These are phyloP conservation scores for Monosporozyma aerobia DNA, from an alignment of 805 yeast genomes.

Conservation along the genomic window DNA sequence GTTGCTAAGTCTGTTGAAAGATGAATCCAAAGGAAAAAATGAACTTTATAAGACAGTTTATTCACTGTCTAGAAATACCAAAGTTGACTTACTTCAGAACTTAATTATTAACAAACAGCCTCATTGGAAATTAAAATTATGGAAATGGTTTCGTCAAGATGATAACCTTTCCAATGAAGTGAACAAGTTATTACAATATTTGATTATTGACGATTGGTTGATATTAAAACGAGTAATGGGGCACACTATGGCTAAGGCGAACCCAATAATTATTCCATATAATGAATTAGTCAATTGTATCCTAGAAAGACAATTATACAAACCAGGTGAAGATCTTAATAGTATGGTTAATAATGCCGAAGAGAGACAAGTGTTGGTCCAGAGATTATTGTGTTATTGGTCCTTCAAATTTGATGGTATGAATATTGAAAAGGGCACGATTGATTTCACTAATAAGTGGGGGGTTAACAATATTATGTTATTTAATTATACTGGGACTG, in stretches of 20 bases:
- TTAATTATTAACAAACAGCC: constrained; percentile 33
- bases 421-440: constrained; percentile 21
- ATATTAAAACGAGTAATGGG: constrained; percentile 12
- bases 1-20: background rate
- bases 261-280: constrained; percentile 25
- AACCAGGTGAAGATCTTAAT: constrained; percentile 27
- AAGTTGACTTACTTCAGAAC: constrained; percentile 29
- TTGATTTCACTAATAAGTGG: constrained; percentile 31
- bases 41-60: constrained; percentile 37
- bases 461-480: constrained; percentile 24
- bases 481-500: constrained; percentile 20
- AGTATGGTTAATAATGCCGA: constrained; percentile 28
- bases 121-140: constrained; percentile 33
- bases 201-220: constrained; percentile 27
- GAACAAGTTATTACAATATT: constrained; percentile 45
- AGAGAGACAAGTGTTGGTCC: constrained; percentile 33
- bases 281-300: constrained; percentile 48
- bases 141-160: constrained; percentile 31
- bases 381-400: constrained; percentile 33
- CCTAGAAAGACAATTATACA: constrained; percentile 47
- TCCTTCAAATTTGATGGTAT: constrained; percentile 31
- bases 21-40: background rate
- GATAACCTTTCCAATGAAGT: constrained; percentile 34
- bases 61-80: constrained; percentile 34
- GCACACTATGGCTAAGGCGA: constrained; percentile 1